Conservation (phyloP, 2,329 filamentous ascomycete species). For the Botrytis medusae region DNA sequence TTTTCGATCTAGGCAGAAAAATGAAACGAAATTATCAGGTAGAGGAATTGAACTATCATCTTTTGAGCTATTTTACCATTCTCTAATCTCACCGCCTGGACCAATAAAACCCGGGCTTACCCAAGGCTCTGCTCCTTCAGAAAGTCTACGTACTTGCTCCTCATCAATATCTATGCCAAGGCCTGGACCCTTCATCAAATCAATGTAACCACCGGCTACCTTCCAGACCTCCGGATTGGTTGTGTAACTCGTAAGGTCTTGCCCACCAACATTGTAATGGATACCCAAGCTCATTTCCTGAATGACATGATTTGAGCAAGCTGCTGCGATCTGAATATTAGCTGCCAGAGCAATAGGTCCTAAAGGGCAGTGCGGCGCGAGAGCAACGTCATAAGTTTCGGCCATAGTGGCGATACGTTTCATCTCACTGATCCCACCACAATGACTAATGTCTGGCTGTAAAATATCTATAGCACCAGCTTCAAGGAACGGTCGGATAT, state of each 20-base stretch:
- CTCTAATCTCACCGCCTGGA: conserved; percentile 63
- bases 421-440: conserved; percentile 71
- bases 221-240: conserved; percentile 64
- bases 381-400: conserved; percentile 70
- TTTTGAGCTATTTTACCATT: conserved; percentile 54
- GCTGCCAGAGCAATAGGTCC: conserved; percentile 73
- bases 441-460: conserved; percentile 71
- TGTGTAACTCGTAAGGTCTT: conserved; percentile 66
- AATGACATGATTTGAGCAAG: conserved; percentile 66
- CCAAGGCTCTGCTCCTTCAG: conserved; percentile 62
- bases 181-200: conserved; percentile 58
- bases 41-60: not conserved
- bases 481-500: conserved; percentile 70
- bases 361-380: conserved; percentile 72
- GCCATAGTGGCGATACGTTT: conserved; percentile 68
- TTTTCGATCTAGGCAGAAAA: not conserved
- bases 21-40: not conserved
- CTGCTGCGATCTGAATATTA: conserved; percentile 64
- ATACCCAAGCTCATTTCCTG: conserved; percentile 79
- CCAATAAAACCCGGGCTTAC: conserved; percentile 65
- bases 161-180: conserved; percentile 73
- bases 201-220: conserved; percentile 65
- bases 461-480: conserved; percentile 67
- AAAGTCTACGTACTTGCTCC: conserved; percentile 60
- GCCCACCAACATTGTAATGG: conserved; percentile 70